Evolutionary conservation across 495 filamentous ascomycete genomes (phyloP).

Genomic region (Trichodelitschia bisporula): DNA sequence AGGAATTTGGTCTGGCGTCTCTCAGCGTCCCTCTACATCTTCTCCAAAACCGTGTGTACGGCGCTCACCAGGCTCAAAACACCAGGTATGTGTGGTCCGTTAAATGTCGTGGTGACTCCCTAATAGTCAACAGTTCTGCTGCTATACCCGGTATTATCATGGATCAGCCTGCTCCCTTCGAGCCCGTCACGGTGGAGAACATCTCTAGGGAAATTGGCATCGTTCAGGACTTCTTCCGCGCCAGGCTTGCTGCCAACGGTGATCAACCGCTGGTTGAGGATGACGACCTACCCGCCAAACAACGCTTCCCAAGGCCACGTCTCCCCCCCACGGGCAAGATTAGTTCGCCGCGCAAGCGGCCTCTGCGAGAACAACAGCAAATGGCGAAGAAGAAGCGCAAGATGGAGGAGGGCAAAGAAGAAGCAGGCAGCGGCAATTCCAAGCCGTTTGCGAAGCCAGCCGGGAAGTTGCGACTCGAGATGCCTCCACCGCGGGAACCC

Average conservation of each 20-base stretch:
- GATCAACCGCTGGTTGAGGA: constrained; percentile 77
- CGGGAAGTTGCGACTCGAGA: background rate
- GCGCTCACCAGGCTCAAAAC: constrained; percentile 50
- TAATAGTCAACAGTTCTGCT: constrained; percentile 18
- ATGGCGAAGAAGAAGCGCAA: constrained; percentile 45
- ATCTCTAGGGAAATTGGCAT: constrained; percentile 60
- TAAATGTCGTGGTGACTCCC: constrained; percentile 5
- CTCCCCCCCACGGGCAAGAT: constrained; percentile 93
- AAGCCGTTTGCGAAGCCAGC: background rate
- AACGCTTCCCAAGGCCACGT: constrained; percentile 74
- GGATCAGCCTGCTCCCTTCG: constrained; percentile 41
- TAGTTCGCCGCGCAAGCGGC: constrained; percentile 65
- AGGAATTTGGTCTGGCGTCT: constrained; percentile 62
- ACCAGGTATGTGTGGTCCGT: constrained; percentile 23
- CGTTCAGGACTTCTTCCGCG: constrained; percentile 69
- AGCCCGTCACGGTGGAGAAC: constrained; percentile 59
- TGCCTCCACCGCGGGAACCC: too few relatives aligned
- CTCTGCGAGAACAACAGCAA: constrained; percentile 46
- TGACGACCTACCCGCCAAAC: constrained; percentile 79
- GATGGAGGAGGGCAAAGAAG: constrained; percentile 13
- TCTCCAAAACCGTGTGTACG: constrained; percentile 72
- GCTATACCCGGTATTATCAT: constrained; percentile 31
- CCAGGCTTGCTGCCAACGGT: constrained; percentile 58
- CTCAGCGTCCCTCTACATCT: constrained; percentile 86
- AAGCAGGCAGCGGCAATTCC: constrained; percentile 1